A percentile compares a stretch with the other conserved stretches of the same genome.
phyloP scores from a whole-genome alignment of 176 grass and related monocot species.

The Panicum miliaceum region DNA sequence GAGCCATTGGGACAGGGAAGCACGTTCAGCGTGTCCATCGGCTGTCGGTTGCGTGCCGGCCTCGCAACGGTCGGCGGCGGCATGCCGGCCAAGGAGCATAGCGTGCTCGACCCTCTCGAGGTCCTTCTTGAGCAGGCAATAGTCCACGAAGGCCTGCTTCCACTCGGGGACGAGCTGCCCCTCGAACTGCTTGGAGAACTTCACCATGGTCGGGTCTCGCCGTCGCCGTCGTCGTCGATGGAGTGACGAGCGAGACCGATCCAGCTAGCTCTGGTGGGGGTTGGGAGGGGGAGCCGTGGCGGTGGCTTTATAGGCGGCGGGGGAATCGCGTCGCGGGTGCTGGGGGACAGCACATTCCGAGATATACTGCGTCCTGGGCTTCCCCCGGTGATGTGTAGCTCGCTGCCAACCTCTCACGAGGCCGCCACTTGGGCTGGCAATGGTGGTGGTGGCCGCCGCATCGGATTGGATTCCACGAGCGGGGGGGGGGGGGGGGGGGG shows the following conservation, averaged over 20 bases:
- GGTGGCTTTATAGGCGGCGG: constrained; percentile 60
- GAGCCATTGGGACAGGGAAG: constrained; percentile 45
- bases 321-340: constrained; percentile 52
- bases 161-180: constrained; percentile 88
- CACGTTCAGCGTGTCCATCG: background rate
- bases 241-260: background rate
- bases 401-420: constrained; percentile 40
- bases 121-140: constrained; percentile 76
- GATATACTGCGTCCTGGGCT: constrained; percentile 63
- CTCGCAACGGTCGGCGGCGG: no score
- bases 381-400: constrained; percentile 49
- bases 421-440: constrained; percentile 28
- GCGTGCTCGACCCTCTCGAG: constrained; percentile 64
- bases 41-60: background rate
- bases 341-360: constrained; percentile 79
- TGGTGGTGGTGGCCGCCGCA: constrained; percentile 26
- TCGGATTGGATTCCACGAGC: constrained; percentile 21
- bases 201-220: constrained; percentile 52
- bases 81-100: background rate
- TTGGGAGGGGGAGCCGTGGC: constrained; percentile 41
- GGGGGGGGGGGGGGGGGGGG: background rate
- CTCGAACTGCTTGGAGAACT: constrained; percentile 86
- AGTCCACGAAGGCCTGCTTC: constrained; percentile 93
- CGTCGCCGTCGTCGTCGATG: background rate
- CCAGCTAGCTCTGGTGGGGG: constrained; percentile 41